Percentiles rank a stretch among this genome's conserved stretches.
Evolutionary conservation across 2,329 filamentous ascomycete species (phyloP).

Genomic region (Scolecobasidium constrictum): DNA sequence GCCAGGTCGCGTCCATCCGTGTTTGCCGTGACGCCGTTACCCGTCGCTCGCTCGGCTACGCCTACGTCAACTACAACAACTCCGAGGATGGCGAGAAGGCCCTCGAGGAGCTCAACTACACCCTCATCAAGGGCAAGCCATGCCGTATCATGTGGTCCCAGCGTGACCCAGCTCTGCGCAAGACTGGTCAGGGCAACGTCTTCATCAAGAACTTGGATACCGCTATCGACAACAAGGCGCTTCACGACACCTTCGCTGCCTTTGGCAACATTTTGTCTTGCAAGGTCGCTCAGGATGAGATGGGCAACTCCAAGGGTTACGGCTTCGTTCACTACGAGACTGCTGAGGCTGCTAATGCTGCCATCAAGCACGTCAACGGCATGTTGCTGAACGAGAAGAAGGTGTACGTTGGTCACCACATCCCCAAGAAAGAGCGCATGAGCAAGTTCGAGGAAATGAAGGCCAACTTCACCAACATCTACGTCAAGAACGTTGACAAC

Average conservation of each 20-base stretch:
- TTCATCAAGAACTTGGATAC: slow-evolving; percentile 99
- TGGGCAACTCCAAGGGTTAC: slow-evolving; percentile 94
- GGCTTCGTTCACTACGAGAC: slow-evolving; percentile 99
- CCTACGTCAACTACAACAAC: slow-evolving; percentile 99
- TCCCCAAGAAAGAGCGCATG: slow-evolving; percentile 99
- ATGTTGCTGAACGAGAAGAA: slow-evolving; percentile 99
- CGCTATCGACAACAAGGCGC: slow-evolving; percentile 99
- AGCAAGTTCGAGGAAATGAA: slow-evolving; percentile 99
- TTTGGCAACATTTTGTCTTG: slow-evolving; percentile 99
- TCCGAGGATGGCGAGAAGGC: slow-evolving; percentile 94
- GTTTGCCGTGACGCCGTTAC: slow-evolving; percentile 99
- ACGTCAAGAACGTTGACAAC: slow-evolving; percentile 91
- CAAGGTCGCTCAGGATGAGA: slow-evolving; percentile 98
- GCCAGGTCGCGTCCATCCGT: slow-evolving; percentile 96
- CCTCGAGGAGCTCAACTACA: slow-evolving; percentile 99
- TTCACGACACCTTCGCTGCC: slow-evolving; percentile 95
- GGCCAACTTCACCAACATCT: slow-evolving; percentile 99
- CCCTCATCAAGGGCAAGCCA: slow-evolving; percentile 93
- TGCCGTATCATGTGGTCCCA: slow-evolving; percentile 99
- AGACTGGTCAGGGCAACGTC: slow-evolving; percentile 98
- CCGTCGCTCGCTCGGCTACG: slow-evolving; percentile 95
- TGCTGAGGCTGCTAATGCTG: slow-evolving; percentile 88
- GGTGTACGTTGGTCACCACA: slow-evolving; percentile 98
- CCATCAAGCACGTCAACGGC: slow-evolving; percentile 99
- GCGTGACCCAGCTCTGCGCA: slow-evolving; percentile 96